Percentiles rank a stretch among this genome's conserved stretches.
These are phyloP conservation scores for Lepidium sativum DNA, from an alignment of 345 rosid species.

Conservation along the genomic window DNA sequence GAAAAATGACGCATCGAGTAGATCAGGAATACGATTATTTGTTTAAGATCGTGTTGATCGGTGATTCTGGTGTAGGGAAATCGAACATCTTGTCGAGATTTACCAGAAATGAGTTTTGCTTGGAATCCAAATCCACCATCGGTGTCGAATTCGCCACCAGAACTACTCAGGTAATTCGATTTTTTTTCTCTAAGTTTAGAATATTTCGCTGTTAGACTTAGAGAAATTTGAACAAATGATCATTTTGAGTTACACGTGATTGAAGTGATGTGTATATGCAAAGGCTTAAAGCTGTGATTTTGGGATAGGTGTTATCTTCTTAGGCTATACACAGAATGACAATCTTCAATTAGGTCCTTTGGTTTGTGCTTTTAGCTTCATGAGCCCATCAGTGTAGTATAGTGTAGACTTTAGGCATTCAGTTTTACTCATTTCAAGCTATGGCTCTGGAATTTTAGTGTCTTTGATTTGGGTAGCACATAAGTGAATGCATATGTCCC, in stretches of 20 bases:
- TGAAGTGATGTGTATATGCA: neutral
- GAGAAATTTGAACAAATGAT: neutral
- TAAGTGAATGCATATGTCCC: neutral
- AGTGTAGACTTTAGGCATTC: neutral
- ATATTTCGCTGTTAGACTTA: neutral
- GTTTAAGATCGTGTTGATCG: conserved; percentile 73
- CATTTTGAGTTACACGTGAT: neutral
- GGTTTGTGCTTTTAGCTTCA: neutral
- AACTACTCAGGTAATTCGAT: conserved; percentile 45
- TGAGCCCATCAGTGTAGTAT: neutral
- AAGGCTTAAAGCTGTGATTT: conserved; percentile 1
- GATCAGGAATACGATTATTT: conserved; percentile 66
- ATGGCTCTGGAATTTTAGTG: neutral
- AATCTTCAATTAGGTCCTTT: neutral
- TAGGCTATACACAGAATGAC: neutral
- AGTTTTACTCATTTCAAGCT: neutral
- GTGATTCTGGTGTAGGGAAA: conserved; percentile 76
- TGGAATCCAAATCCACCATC: conserved; percentile 68
- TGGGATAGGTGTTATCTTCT: neutral
- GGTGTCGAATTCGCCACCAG: conserved; percentile 73
- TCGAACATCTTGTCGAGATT: conserved; percentile 69
- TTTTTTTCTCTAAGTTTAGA: neutral
- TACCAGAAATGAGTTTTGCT: conserved; percentile 59
- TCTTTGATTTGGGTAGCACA: neutral
- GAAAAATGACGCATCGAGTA: conserved; percentile 42